Percentiles rank a stretch among this genome's conserved stretches.
phyloP scores from a whole-genome alignment of 2,329 filamentous ascomycete species.

The Aspergillus glaucus region DNA sequence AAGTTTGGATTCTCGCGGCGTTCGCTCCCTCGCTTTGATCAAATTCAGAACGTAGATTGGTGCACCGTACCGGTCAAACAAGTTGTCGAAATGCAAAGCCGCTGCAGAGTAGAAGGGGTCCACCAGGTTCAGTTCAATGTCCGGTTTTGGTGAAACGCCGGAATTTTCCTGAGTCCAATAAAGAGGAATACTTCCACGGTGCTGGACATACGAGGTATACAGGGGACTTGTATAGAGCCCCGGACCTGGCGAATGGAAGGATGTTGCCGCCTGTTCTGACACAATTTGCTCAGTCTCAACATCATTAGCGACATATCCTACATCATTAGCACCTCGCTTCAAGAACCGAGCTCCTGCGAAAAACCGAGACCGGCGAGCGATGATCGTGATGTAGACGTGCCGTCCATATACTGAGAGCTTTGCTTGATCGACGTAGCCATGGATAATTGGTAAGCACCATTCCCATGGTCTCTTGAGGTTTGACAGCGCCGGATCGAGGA shows the following conservation, averaged over 20 bases:
- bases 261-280: constrained; percentile 87
- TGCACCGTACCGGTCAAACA: constrained; percentile 88
- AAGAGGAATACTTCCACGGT: constrained; percentile 90
- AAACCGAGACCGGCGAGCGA: constrained; percentile 82
- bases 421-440: constrained; percentile 92
- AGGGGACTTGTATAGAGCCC: constrained; percentile 80
- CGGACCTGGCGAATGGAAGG: constrained; percentile 86
- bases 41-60: constrained; percentile 89
- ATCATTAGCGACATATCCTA: constrained; percentile 95
- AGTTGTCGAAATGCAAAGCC: constrained; percentile 87
- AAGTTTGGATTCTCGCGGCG: constrained; percentile 84
- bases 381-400: constrained; percentile 84
- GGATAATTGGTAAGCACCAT: constrained; percentile 93
- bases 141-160: constrained; percentile 90
- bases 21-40: constrained; percentile 81
- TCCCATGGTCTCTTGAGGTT: constrained; percentile 77
- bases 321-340: constrained; percentile 89
- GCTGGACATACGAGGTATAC: constrained; percentile 94
- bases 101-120: constrained; percentile 94
- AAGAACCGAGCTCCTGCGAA: constrained; percentile 93
- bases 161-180: constrained; percentile 97
- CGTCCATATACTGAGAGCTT: constrained; percentile 80
- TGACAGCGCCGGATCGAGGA: constrained; percentile 67
- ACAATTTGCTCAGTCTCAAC: constrained; percentile 99
- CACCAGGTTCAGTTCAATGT: constrained; percentile 89